phyloP scores from a whole-genome alignment of 108 stramenopile genomes.

The Fragilaria crotonensis region DNA sequence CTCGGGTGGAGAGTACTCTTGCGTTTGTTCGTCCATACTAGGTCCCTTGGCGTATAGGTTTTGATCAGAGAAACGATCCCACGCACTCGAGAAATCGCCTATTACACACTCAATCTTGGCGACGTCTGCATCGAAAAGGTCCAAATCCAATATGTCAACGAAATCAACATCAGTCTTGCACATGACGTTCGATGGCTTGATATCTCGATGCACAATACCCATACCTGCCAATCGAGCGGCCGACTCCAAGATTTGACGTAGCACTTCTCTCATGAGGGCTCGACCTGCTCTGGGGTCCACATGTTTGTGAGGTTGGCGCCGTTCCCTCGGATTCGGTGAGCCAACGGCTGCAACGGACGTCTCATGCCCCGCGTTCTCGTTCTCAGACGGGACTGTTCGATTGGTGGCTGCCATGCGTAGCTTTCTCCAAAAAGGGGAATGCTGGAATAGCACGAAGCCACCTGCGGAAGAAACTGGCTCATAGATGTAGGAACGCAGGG shows the following conservation, averaged over 20 bases:
- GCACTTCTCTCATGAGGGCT: slow-evolving; percentile 29
- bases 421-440: slow-evolving; percentile 60
- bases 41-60: slow-evolving; percentile 68
- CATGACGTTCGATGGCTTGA: slow-evolving; percentile 75
- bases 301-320: too few relatives aligned
- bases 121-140: too few relatives aligned
- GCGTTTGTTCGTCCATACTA: slow-evolving; percentile 53
- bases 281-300: too few relatives aligned
- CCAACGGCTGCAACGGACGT: background rate
- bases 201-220: slow-evolving; percentile 76
- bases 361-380: background rate
- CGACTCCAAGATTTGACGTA: slow-evolving; percentile 55
- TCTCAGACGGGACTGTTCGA: slow-evolving; percentile 1
- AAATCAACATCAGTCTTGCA: slow-evolving; percentile 35
- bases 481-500: slow-evolving; percentile 68
- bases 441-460: slow-evolving; percentile 65
- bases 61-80: slow-evolving; percentile 52
- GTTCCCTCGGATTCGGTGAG: background rate
- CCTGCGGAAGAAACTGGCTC: slow-evolving; percentile 34
- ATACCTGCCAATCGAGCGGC: slow-evolving; percentile 54
- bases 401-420: slow-evolving; percentile 28
- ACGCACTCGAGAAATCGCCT: slow-evolving; percentile 71
- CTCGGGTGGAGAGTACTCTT: slow-evolving; percentile 82
- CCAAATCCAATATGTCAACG: too few relatives aligned
- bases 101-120: slow-evolving; percentile 31